A percentile compares a stretch with the other conserved stretches of the same genome.
These are phyloP conservation scores for Solanum ahanhuiri DNA, from an alignment of 257 asterid species.

Conservation along the genomic window DNA sequence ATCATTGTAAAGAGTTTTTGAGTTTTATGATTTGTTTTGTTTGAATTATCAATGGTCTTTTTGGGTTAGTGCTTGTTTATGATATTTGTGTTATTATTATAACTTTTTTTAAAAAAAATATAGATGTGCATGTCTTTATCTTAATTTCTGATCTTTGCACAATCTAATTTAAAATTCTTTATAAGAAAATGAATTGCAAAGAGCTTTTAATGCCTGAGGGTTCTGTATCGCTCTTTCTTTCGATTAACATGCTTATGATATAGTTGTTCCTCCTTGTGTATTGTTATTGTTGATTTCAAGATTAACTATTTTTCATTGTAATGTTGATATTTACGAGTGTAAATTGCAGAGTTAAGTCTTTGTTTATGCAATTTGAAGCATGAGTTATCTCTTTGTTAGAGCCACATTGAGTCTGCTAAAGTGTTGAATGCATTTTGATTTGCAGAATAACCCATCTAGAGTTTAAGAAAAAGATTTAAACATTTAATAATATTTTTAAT, in stretches of 20 bases:
- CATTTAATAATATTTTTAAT: neutral
- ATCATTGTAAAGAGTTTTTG: neutral
- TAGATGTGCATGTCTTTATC: neutral
- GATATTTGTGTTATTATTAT: neutral
- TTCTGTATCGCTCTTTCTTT: neutral
- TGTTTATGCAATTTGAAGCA: neutral
- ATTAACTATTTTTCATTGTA: neutral
- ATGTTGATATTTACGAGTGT: neutral
- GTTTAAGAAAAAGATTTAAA: neutral
- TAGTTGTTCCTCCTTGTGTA: neutral
- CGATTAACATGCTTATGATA: neutral
- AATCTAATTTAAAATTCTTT: neutral
- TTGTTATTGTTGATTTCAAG: neutral
- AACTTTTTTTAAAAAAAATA: no score
- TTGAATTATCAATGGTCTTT: neutral
- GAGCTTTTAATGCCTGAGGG: neutral
- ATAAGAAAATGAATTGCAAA: neutral
- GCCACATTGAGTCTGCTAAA: neutral
- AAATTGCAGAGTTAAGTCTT: neutral
- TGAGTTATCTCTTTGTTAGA: neutral
- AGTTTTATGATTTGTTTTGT: no score
- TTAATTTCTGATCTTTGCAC: neutral
- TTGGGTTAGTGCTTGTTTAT: neutral
- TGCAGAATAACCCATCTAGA: neutral
- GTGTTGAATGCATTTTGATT: neutral